Evolutionary conservation across 768 basidiomycete species (phyloP).

Genomic region (Tulasnella sp.): DNA sequence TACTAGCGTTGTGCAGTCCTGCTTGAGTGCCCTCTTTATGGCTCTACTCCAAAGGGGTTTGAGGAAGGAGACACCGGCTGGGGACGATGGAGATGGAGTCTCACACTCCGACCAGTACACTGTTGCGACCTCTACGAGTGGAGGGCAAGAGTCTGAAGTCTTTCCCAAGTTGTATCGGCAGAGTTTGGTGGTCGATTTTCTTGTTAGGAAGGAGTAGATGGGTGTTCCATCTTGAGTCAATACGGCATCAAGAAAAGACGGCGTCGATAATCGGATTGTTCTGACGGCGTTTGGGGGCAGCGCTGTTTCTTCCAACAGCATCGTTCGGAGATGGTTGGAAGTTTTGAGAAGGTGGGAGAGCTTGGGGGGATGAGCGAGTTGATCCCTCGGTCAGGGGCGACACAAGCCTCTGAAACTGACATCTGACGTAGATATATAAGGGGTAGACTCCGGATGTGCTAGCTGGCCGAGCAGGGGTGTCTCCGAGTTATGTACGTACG

Average conservation of each 20-base stretch:
- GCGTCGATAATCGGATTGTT: slow-evolving; percentile 28
- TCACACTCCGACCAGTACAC: slow-evolving; percentile 31
- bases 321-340: slow-evolving; percentile 13
- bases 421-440: slow-evolving; percentile 22
- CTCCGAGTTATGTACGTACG: slow-evolving; percentile 4
- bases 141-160: background rate
- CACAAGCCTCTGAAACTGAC: slow-evolving; percentile 25
- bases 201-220: slow-evolving; percentile 19
- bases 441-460: slow-evolving; percentile 59
- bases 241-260: slow-evolving; percentile 27
- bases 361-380: background rate
- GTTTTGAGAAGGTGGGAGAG: slow-evolving; percentile 28
- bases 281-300: slow-evolving; percentile 7
- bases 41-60: background rate
- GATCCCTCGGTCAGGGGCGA: slow-evolving; percentile 13
- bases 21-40: background rate
- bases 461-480: slow-evolving; percentile 47
- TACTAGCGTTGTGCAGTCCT: slow-evolving; percentile 5
- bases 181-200: slow-evolving; percentile 13
- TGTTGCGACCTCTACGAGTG: slow-evolving; percentile 16
- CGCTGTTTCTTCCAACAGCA: slow-evolving; percentile 26
- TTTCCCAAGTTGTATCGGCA: slow-evolving; percentile 23
- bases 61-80: background rate
- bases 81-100: slow-evolving; percentile 21
- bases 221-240: slow-evolving; percentile 23